These are phyloP conservation scores for Asterophora lycoperdoides DNA, from an alignment of 768 basidiomycete genomes.

Conservation along the genomic window DNA sequence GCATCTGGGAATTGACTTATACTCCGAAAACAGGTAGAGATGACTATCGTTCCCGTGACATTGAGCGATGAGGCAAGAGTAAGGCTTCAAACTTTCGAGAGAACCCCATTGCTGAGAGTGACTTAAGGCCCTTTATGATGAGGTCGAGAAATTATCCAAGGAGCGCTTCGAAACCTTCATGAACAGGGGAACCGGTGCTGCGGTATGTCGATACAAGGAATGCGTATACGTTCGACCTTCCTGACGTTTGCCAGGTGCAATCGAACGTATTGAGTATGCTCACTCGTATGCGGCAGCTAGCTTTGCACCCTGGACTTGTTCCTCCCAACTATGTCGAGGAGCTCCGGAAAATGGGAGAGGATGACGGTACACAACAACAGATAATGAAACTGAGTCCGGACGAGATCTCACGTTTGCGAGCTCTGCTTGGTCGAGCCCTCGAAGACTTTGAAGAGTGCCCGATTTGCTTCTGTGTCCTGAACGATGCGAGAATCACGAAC, in stretches of 20 bases:
- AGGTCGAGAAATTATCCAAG: conserved; percentile 59
- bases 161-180: conserved; percentile 59
- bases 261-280: conserved; percentile 75
- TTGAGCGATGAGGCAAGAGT: conserved; percentile 65
- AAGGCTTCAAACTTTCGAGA: conserved; percentile 13
- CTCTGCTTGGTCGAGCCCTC: conserved; percentile 55
- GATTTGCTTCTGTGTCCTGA: conserved; percentile 58
- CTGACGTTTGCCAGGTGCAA: conserved; percentile 41
- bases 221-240: not conserved
- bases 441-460: conserved; percentile 86
- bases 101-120: conserved; percentile 20
- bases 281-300: conserved; percentile 82
- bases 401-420: conserved; percentile 54
- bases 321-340: conserved; percentile 69
- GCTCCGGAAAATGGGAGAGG: conserved; percentile 39
- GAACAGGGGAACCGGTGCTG: conserved; percentile 35
- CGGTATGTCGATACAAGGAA: conserved; percentile 29
- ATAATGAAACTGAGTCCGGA: conserved; percentile 45
- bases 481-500: conserved; percentile 66
- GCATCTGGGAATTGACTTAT: not conserved
- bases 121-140: conserved; percentile 50
- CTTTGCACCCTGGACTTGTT: conserved; percentile 72
- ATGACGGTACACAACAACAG: conserved; percentile 19
- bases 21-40: conserved; percentile 53
- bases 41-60: conserved; percentile 68